Percentiles rank a stretch among this genome's conserved stretches.
Conservation (phyloP, 2,329 filamentous ascomycete species). For the Ophiostoma populinum region DNA sequence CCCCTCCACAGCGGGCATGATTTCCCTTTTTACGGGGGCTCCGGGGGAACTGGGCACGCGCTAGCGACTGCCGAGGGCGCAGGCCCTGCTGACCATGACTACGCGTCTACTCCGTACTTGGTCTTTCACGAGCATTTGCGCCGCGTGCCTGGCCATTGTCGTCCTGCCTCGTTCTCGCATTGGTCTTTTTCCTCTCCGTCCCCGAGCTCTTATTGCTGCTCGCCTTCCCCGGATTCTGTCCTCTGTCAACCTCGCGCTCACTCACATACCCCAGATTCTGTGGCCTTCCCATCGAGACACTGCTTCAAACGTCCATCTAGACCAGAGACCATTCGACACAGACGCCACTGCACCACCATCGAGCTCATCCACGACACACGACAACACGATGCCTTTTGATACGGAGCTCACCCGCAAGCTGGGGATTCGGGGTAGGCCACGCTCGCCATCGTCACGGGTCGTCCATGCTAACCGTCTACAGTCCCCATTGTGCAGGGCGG, state of each 20-base stretch:
- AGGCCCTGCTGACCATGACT: not conserved
- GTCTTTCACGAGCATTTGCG: not conserved
- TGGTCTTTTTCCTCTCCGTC: too few species aligned
- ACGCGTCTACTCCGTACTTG: not conserved
- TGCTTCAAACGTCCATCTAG: too few species aligned
- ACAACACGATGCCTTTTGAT: conserved; percentile 34
- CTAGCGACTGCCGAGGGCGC: too few species aligned
- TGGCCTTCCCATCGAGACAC: too few species aligned
- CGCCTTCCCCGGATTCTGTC: too few species aligned
- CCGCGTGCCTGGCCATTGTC: not conserved
- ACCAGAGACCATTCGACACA: too few species aligned
- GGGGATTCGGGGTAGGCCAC: conserved; percentile 26
- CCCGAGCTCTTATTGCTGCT: too few species aligned
- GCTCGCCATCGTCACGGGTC: not conserved
- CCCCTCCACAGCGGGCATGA: conserved; percentile 1
- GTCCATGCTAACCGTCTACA: conserved; percentile 19
- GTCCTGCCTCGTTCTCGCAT: too few species aligned
- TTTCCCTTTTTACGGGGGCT: conserved; percentile 1
- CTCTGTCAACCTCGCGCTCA: too few species aligned
- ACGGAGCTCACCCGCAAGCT: conserved; percentile 40
- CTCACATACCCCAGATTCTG: too few species aligned
- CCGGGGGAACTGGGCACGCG: conserved; percentile 1
- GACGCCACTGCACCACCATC: too few species aligned
- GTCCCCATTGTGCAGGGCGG: conserved; percentile 73
- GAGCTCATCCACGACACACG: not conserved